Base-by-base conservation (phyloP, 1,284 basidiomycete species). In the Thelephora terrestris region DNA sequence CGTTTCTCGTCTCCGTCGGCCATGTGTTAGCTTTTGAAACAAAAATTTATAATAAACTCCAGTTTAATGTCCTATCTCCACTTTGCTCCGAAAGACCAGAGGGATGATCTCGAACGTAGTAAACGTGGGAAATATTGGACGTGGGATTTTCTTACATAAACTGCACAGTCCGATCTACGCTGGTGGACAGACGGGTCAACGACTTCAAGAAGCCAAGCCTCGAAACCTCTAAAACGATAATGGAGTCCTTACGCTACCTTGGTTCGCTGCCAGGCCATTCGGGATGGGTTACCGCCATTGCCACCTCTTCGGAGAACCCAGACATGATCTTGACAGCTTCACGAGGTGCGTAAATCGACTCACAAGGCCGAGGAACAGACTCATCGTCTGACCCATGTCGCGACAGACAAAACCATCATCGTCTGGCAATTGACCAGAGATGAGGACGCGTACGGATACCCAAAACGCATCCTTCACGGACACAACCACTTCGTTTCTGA, bases 401-500 rank as follows among this genome's bases (percentile, higher is more conserved):
- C 46, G 38, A 9, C 62, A 93, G 96, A 99, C 86, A 98, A 97
- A 82, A 97, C 93, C 54, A 91, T 99, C 78, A 98, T 99, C 65
- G 93, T 98, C 67, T 99, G 96, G 96, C 88, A 94, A 69, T 78
- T 99, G 63, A 95, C 93, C 59, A 91, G 96, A 57, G 92, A 96
- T 59, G 95, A 99, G 55, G 81, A 86, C 64, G 74, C 81, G 49
- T 94, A 92, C 67, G 93, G 93, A 50, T 94, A 85, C 76, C 92
- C 94, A 57, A 99, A 98, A 78, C 86, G 88, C 64, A 91, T 98
- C 66, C 85, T 99, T 57, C 88, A 92, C 70, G 96, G 96, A 58
- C 96, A 99, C 81, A 98, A 98, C 77, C 94, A 98, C 79, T 99
- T 99, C 66, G 96, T 99, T 56, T 99, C 96, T 48, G 96, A 99